Conservation (phyloP, 208 protist species). For the Leishmania aethiopica region DNA sequence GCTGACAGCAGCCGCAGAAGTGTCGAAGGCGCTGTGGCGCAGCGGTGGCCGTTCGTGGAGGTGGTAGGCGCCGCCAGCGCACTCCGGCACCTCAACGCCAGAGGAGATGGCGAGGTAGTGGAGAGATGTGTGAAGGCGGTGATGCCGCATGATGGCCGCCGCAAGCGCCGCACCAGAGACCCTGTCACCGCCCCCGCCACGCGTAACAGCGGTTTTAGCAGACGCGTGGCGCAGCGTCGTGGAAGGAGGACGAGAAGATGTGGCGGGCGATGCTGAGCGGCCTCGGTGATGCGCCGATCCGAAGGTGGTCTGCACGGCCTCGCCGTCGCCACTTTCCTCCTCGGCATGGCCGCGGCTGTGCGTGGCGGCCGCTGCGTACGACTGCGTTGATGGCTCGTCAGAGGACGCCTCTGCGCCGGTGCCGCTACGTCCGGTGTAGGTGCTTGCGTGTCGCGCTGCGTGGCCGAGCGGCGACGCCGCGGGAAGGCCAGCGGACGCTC, state of each 20-base stretch:
- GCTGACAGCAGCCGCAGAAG: background rate
- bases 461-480: background rate
- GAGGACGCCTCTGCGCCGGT: background rate
- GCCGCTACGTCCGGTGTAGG: background rate
- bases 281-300: background rate
- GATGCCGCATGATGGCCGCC: conserved; percentile 24
- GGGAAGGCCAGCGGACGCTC: background rate
- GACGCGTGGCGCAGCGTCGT: background rate
- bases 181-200: background rate
- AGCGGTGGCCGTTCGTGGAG: conserved; percentile 15
- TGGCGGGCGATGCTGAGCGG: background rate
- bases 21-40: background rate
- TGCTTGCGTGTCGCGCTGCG: background rate
- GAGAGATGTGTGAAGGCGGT: conserved; percentile 9
- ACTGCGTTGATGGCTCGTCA: background rate
- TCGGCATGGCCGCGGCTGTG: background rate
- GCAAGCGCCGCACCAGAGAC: conserved; percentile 10
- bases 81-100: conserved; percentile 30
- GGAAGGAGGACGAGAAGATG: background rate
- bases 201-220: background rate
- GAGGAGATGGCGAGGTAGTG: conserved; percentile 21
- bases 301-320: conserved; percentile 16
- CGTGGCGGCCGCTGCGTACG: background rate
- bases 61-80: conserved; percentile 26
- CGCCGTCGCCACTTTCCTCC: background rate